A percentile compares a stretch with the other conserved stretches of the same genome.
These are phyloP conservation scores for Penicillium pancosmium DNA, from an alignment of 495 filamentous ascomycete species.

Conservation along the genomic window DNA sequence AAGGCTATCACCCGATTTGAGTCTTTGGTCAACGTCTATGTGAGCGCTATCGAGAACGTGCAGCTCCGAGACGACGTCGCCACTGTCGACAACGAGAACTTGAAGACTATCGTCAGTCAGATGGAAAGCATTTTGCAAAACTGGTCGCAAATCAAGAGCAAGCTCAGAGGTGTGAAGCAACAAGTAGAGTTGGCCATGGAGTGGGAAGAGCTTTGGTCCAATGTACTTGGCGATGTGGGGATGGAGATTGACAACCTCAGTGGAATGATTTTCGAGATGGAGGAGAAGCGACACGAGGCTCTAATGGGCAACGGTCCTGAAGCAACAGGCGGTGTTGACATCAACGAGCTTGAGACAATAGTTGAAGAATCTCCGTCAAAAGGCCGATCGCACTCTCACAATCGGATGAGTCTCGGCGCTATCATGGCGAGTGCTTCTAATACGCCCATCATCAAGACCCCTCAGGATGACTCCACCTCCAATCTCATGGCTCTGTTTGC, in stretches of 20 bases:
- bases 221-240: conserved; percentile 89
- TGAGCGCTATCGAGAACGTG: conserved; percentile 85
- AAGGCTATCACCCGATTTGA: conserved; percentile 84
- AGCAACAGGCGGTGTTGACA: conserved; percentile 68
- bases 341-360: conserved; percentile 90
- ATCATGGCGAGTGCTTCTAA: conserved; percentile 58
- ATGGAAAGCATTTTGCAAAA: conserved; percentile 85
- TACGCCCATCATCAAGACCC: conserved; percentile 57
- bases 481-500: conserved; percentile 85
- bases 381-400: conserved; percentile 50
- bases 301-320: conserved; percentile 58
- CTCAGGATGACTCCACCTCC: conserved; percentile 74
- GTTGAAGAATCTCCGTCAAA: conserved; percentile 79
- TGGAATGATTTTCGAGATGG: conserved; percentile 91
- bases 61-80: conserved; percentile 79
- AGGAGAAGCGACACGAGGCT: conserved; percentile 82
- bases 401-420: conserved; percentile 68
- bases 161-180: conserved; percentile 75
- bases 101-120: conserved; percentile 73
- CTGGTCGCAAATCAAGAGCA: conserved; percentile 77
- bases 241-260: conserved; percentile 84
- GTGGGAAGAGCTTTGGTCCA: conserved; percentile 97
- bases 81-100: conserved; percentile 64
- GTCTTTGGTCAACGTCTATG: conserved; percentile 83
- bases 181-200: conserved; percentile 98